Percentiles rank a stretch among this genome's conserved stretches.
phyloP scores from a whole-genome alignment of 352 stramenopile species.

The Pythium diclinum region DNA sequence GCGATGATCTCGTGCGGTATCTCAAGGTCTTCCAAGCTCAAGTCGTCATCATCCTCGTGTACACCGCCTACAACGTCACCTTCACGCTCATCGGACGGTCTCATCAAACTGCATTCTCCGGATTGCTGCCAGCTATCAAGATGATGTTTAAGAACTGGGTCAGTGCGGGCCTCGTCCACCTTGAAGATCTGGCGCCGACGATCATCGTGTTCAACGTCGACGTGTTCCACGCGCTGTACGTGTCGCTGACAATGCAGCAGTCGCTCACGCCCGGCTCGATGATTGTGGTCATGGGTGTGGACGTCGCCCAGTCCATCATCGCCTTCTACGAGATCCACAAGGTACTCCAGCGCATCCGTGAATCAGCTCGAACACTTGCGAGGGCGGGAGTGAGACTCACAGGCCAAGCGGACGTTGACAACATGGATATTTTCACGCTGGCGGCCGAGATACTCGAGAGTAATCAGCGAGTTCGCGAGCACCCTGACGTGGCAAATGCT shows the following conservation, averaged over 20 bases:
- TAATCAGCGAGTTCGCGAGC: not conserved
- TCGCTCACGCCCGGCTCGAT: constrained; percentile 17
- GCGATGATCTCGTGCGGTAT: constrained; percentile 7
- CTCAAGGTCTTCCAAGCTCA: constrained; percentile 5
- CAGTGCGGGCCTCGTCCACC: not conserved
- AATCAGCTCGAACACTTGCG: not conserved
- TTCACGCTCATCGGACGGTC: not conserved
- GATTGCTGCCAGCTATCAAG: not conserved
- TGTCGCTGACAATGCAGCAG: constrained; percentile 32
- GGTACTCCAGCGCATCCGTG: not conserved
- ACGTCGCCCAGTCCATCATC: constrained; percentile 1
- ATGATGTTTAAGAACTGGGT: constrained; percentile 4
- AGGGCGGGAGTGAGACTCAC: not conserved
- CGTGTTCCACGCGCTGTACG: constrained; percentile 27
- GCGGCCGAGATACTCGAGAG: not conserved
- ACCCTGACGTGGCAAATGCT: not conserved
- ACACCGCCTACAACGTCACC: constrained; percentile 4
- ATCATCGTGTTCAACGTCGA: constrained; percentile 33
- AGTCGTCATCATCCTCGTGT: constrained; percentile 7
- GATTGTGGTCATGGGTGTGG: constrained; percentile 7
- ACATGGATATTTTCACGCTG: not conserved
- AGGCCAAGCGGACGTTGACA: not conserved
- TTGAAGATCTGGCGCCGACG: constrained; percentile 19
- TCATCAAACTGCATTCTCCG: constrained; percentile 7
- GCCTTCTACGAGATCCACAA: constrained; percentile 8